Conservation (phyloP, 352 stramenopile genomes). For the Phytophthora hibernalis region DNA sequence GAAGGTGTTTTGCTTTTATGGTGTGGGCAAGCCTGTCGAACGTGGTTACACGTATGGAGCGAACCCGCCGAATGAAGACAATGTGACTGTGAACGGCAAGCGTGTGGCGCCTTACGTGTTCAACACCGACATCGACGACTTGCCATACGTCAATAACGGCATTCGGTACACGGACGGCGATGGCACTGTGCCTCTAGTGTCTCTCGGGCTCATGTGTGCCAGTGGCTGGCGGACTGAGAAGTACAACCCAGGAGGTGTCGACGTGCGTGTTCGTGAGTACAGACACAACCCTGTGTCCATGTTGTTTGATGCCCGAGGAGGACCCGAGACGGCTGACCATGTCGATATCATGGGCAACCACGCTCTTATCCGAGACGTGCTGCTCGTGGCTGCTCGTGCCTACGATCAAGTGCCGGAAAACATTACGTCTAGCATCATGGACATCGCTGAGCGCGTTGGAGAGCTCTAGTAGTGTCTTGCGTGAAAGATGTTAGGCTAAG, state of each 20-base stretch:
- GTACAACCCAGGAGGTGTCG: conserved; percentile 90
- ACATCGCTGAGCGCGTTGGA: conserved; percentile 67
- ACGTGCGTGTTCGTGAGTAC: conserved; percentile 87
- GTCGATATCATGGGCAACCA: conserved; percentile 97
- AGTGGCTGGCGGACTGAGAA: conserved; percentile 80
- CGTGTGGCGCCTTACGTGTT: conserved; percentile 73
- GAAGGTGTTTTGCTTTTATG: conserved; percentile 96
- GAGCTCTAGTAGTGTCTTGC: conserved; percentile 33
- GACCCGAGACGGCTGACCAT: conserved; percentile 89
- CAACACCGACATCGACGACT: conserved; percentile 63
- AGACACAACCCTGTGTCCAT: conserved; percentile 80
- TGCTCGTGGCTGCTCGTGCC: conserved; percentile 60
- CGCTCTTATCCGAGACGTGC: conserved; percentile 84
- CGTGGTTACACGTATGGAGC: conserved; percentile 79
- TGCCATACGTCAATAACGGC: conserved; percentile 80
- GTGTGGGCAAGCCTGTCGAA: conserved; percentile 90
- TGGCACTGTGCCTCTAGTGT: conserved; percentile 93
- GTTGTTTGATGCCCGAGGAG: conserved; percentile 73
- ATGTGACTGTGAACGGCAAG: conserved; percentile 39
- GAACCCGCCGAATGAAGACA: conserved; percentile 53
- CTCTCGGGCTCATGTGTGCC: conserved; percentile 95
- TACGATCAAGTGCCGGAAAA: conserved; percentile 81
- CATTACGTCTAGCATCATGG: conserved; percentile 72
- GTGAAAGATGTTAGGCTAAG: background rate
- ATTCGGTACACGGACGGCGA: conserved; percentile 93